Evolutionary conservation across 352 stramenopile species (phyloP), one percentile per base, ranked within the genome.

Genomic region (Phytophthora pseudosyringae): DNA sequence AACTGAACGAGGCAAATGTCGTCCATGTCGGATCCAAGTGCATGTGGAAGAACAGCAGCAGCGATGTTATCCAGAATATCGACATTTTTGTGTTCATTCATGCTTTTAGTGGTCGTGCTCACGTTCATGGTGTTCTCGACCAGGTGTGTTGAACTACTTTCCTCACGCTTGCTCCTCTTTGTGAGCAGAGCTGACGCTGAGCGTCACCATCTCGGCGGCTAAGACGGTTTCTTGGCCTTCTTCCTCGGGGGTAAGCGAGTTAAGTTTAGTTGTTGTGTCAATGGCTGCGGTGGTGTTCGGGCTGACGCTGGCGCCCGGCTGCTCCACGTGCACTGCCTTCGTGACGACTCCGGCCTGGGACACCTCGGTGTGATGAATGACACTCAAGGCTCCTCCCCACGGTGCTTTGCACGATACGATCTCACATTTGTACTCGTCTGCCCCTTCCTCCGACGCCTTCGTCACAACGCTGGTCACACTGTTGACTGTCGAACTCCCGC

Each of bases 401-500:
- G 76, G 64, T 12, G 71, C 49, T 59, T 78, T 80, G 41, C 81
- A 88, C 16, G 63, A 69, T 25, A 90, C 58, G 33, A 91, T 51
- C 36, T 90, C 69, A 29, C 81, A 90, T 33, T 88, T 88, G 66
- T 87, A 86, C 16, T 83, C 74, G 2, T 79, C 75, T 13, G 71
- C 62, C 8, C 74, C 74, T 33, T 86, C 71, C 4, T 72, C 59
- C 39, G 21, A 31, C 35, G 36, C 50, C 55, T 67, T 69, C 6
- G 68, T 85, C 28, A 85, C 59, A 21, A 89, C 58, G 6, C 65
- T 81, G 28, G 70, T 58, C 4, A 86, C 60, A 31, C 52, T 56
- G 47, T 89, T 71, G 3, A 39, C 7, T 3, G 45, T n/a, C 8
- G 60, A 56, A 9, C 69, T 54, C n/a, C 76, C 67, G 12, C 63